Base-by-base conservation (phyloP, 257 asterid species). In the Rubia yunnanensis region DNA sequence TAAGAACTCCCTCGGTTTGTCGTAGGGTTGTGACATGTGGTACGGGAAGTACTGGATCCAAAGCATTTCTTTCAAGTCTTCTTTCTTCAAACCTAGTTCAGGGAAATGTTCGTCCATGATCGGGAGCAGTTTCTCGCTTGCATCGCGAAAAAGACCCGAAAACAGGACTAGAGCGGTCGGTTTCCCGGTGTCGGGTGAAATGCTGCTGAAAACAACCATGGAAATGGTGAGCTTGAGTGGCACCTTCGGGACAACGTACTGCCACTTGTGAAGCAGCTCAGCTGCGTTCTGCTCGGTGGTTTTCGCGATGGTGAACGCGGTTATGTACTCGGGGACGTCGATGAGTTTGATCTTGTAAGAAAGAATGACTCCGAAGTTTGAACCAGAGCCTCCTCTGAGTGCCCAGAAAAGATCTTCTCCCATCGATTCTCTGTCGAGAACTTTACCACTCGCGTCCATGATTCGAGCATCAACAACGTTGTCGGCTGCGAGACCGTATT, bases 181-280 rank as follows among this genome's bases (percentile, higher is more conserved):
- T 17, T 67, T 56, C 1, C 65, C 64, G 13, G 67, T 63, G 18
- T 41, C 7, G 14, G 59, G 64, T 2, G 66, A 62, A 24, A 63
- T 11, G 7, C 22, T 14, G 18, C 44, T 34, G 18, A 38, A 32
- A 22, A 66, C 1, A 10, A 2, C 9, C 26, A 66, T 13, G 2
- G 65, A 56, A 26, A 67, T 0, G 54, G 64, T 56, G 10, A 67
- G 63, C 10, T 56, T 22, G 5, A 10, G 10, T 3, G 72, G 72
- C 44, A 67, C 44, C 0, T 30, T 55, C 2, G 66, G 32, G 0
- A 63, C 65, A 10, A 27, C 48, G 57, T 14, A 5, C 30, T 67
- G 72, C 72, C 72, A 67, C 3, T 67, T 55, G 30, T 67, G 63
- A 5, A 67, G 36, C 2, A 67, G 7, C 38, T 56, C 13, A 35